Percentiles rank a stretch among this genome's conserved stretches.
phyloP scores from a whole-genome alignment of 2,329 filamentous ascomycete species.

The Penicillium frequentans region DNA sequence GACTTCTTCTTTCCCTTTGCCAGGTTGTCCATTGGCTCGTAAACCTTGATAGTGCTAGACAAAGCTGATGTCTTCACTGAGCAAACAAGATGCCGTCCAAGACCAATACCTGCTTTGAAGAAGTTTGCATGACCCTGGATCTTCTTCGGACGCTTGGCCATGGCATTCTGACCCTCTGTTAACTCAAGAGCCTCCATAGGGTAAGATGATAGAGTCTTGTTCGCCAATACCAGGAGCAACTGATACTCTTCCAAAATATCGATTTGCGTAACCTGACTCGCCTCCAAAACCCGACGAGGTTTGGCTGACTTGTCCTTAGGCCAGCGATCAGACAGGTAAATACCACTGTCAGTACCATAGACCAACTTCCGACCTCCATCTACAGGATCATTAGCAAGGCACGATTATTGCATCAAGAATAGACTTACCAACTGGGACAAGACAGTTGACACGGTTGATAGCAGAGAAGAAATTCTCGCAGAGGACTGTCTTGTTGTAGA shows the following conservation, averaged over 20 bases:
- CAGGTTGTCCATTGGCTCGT: conserved; percentile 93
- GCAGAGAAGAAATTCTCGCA: conserved; percentile 90
- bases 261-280: conserved; percentile 85
- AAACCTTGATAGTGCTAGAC: conserved; percentile 98
- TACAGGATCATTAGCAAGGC: conserved; percentile 36
- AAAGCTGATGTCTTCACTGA: conserved; percentile 92
- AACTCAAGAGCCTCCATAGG: conserved; percentile 82
- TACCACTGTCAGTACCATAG: conserved; percentile 89
- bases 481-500: conserved; percentile 66
- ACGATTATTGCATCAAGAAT: neutral
- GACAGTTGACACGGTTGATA: conserved; percentile 87
- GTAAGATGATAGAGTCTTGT: conserved; percentile 91
- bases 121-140: conserved; percentile 97
- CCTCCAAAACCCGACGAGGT: conserved; percentile 82
- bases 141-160: conserved; percentile 86
- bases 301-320: conserved; percentile 72
- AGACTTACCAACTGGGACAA: conserved; percentile 79
- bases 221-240: conserved; percentile 84
- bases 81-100: conserved; percentile 91
- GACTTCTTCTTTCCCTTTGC: conserved; percentile 94
- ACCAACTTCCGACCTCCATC: conserved; percentile 94
- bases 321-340: conserved; percentile 89
- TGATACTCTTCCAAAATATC: conserved; percentile 96
- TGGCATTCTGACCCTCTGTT: conserved; percentile 69
- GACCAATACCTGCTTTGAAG: conserved; percentile 95